phyloP scores from a whole-genome alignment of 164 flowering plant species.

The Umbilicus rupestris region DNA sequence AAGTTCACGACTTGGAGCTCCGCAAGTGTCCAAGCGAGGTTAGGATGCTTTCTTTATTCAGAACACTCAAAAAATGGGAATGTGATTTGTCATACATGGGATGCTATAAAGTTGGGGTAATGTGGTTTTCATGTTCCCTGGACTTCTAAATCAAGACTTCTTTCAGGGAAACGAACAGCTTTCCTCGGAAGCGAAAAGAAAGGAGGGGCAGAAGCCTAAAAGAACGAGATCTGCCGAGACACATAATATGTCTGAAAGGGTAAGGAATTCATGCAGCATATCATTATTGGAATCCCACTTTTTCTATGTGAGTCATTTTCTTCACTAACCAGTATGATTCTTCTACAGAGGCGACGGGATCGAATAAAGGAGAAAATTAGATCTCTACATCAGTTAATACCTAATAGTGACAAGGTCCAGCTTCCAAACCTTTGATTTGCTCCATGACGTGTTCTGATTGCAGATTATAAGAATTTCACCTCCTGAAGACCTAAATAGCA shows the following conservation, averaged over 20 bases:
- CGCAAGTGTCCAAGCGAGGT: background rate
- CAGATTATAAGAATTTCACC: background rate
- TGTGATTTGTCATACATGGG: too few species aligned
- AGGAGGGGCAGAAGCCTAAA: background rate
- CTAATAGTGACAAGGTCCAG: background rate
- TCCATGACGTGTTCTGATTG: background rate
- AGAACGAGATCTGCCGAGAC: background rate
- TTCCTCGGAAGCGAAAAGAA: background rate
- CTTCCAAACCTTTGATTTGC: background rate
- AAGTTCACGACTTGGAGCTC: background rate
- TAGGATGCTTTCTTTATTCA: background rate
- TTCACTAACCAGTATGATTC: background rate
- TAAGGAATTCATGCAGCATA: background rate
- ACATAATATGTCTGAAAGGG: conserved; percentile 7
- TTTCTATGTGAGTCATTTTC: background rate
- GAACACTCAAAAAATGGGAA: background rate
- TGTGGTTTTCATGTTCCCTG: background rate
- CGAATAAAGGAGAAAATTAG: conserved; percentile 3
- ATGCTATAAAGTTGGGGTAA: too few species aligned
- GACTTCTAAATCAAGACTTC: background rate
- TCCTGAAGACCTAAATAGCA: background rate
- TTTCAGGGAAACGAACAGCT: background rate
- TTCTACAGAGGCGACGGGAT: background rate
- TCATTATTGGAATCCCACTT: background rate
- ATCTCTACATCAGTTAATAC: background rate